Conservation (phyloP, 2,329 filamentous ascomycete genomes). For the Plectosphaerella sp. region DNA sequence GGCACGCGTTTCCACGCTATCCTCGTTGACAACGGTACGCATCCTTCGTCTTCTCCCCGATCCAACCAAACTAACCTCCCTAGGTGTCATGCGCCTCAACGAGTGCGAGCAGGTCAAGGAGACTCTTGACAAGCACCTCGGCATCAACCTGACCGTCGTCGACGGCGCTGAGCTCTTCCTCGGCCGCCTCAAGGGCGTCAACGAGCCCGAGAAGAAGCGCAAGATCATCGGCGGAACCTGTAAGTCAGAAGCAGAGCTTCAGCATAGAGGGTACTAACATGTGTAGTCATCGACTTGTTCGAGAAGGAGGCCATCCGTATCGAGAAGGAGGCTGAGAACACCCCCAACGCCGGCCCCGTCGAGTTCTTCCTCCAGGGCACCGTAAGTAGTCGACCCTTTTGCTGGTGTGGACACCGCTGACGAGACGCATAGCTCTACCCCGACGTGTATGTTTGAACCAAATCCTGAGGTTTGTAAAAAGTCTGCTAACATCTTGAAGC, state of each 20-base stretch:
- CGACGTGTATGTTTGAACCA: background rate
- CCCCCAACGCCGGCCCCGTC: slow-evolving; percentile 66
- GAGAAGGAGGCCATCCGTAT: slow-evolving; percentile 69
- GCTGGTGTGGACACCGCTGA: too few relatives aligned
- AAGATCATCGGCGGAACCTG: slow-evolving; percentile 79
- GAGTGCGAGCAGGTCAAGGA: slow-evolving; percentile 80
- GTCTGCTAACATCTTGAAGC: background rate
- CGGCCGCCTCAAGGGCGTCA: slow-evolving; percentile 67
- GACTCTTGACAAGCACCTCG: slow-evolving; percentile 72
- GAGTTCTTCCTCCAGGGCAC: slow-evolving; percentile 87
- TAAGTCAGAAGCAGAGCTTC: too few relatives aligned
- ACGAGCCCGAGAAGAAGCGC: slow-evolving; percentile 79
- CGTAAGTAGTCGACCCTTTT: too few relatives aligned
- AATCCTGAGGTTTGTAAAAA: too few relatives aligned
- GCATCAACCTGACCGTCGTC: slow-evolving; percentile 86
- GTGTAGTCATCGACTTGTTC: slow-evolving; percentile 56
- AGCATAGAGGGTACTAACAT: too few relatives aligned
- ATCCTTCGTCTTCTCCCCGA: background rate
- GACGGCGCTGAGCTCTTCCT: slow-evolving; percentile 78
- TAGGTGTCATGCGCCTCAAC: slow-evolving; percentile 69
- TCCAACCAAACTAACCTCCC: background rate
- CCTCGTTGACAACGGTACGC: slow-evolving; percentile 68
- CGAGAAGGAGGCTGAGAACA: slow-evolving; percentile 64
- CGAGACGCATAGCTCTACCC: background rate
- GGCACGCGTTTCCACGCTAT: slow-evolving; percentile 32